phyloP scores from a whole-genome alignment of 1,139 yeast species.

The Diutina ranongensis region DNA sequence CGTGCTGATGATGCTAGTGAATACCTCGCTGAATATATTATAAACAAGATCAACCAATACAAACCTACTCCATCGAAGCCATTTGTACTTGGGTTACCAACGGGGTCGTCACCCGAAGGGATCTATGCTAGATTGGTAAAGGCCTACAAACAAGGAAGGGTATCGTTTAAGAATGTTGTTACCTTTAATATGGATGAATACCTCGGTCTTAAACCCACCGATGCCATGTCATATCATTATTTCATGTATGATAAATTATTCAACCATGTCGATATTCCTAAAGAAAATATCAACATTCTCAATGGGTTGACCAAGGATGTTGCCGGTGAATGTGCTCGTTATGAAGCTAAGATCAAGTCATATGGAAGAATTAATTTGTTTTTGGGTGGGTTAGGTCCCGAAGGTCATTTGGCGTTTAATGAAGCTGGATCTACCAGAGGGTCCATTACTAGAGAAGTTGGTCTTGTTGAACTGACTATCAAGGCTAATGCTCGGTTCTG shows the following conservation, averaged over 20 bases:
- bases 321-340: conserved; percentile 35
- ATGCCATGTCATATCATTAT: conserved; percentile 47
- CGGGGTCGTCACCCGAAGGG: conserved; percentile 57
- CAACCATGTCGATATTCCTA: conserved; percentile 46
- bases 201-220: conserved; percentile 35
- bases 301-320: conserved; percentile 39
- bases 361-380: conserved; percentile 46
- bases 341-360: conserved; percentile 38
- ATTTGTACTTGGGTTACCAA: conserved; percentile 51
- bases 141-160: conserved; percentile 32
- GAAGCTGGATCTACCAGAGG: conserved; percentile 43
- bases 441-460: conserved; percentile 38
- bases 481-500: conserved; percentile 49
- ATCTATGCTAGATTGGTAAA: conserved; percentile 38
- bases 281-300: conserved; percentile 43
- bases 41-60: conserved; percentile 32
- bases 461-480: conserved; percentile 41
- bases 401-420: conserved; percentile 56
- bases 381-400: conserved; percentile 54
- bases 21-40: conserved; percentile 39
- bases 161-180: conserved; percentile 43
- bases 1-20: conserved; percentile 34
- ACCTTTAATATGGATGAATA: conserved; percentile 59
- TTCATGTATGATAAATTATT: conserved; percentile 51
- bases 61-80: conserved; percentile 37